phyloP scores from a whole-genome alignment of 2,329 filamentous ascomycete genomes.

The Xylariaceae sp. region DNA sequence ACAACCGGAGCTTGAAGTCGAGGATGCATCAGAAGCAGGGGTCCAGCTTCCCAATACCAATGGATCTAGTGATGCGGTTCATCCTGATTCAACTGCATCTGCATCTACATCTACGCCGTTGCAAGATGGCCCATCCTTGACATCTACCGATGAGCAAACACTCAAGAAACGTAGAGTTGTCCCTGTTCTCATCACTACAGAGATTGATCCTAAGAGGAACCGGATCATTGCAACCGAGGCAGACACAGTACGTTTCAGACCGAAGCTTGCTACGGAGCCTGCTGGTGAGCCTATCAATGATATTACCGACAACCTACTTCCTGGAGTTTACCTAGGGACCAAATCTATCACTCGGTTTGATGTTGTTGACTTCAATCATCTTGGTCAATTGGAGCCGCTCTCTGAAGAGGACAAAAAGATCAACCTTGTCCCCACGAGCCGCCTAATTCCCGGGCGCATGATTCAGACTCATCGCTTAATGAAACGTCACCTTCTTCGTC shows the following conservation, averaged over 20 bases:
- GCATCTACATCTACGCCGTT: neutral
- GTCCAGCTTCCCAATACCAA: neutral
- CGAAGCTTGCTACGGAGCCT: neutral
- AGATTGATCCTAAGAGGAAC: constrained; percentile 27
- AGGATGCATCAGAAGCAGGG: neutral
- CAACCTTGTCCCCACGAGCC: constrained; percentile 15
- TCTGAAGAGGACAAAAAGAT: constrained; percentile 21
- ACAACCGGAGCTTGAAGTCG: neutral
- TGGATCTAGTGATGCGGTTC: neutral
- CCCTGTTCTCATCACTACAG: constrained; percentile 32
- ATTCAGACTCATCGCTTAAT: constrained; percentile 36
- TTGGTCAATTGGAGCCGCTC: neutral
- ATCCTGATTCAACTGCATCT: neutral
- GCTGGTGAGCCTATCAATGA: neutral
- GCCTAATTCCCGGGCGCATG: constrained; percentile 31
- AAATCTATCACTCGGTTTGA: constrained; percentile 38
- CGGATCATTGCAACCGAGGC: constrained; percentile 39
- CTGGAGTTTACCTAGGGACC: constrained; percentile 35
- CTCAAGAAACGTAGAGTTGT: constrained; percentile 38
- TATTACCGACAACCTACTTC: neutral
- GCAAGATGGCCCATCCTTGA: neutral
- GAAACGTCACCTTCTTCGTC: constrained; percentile 33
- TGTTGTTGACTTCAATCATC: constrained; percentile 26
- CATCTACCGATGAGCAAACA: constrained; percentile 8
- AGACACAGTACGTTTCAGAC: constrained; percentile 26